phyloP scores from a whole-genome alignment of 768 basidiomycete species.

The Auriculariales sp. region DNA sequence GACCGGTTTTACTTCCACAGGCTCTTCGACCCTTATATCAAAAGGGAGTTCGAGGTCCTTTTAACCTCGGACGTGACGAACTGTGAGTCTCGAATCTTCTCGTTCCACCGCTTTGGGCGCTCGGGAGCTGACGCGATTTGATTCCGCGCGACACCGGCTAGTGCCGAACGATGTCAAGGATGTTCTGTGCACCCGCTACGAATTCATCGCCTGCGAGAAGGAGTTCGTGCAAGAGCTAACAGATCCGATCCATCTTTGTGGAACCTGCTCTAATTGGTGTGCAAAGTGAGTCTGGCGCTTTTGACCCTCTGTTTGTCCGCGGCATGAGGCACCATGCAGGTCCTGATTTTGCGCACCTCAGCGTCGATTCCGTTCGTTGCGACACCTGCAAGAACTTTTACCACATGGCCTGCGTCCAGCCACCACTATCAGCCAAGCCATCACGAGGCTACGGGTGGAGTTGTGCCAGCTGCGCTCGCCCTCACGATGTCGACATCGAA shows the following conservation, averaged over 20 bases:
- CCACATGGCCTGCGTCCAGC: slow-evolving; percentile 90
- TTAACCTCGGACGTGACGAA: slow-evolving; percentile 77
- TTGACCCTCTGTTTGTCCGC: too few relatives aligned
- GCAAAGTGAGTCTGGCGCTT: slow-evolving; percentile 49
- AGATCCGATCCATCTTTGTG: slow-evolving; percentile 72
- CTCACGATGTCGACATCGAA: slow-evolving; percentile 77
- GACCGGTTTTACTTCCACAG: slow-evolving; percentile 95
- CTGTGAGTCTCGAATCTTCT: slow-evolving; percentile 39
- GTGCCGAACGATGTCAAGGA: slow-evolving; percentile 74
- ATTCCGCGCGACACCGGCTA: slow-evolving; percentile 17
- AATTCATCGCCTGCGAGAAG: slow-evolving; percentile 91
- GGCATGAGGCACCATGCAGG: too few relatives aligned
- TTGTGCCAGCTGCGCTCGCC: slow-evolving; percentile 81
- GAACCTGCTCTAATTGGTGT: slow-evolving; percentile 79
- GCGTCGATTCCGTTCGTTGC: slow-evolving; percentile 76
- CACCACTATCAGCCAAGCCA: slow-evolving; percentile 80
- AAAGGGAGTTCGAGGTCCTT: slow-evolving; percentile 95
- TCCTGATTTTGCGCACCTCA: slow-evolving; percentile 15
- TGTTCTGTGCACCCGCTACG: slow-evolving; percentile 67
- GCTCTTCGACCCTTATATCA: slow-evolving; percentile 94
- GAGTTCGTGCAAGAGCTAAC: slow-evolving; percentile 85
- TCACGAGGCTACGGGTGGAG: slow-evolving; percentile 97
- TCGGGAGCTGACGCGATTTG: not conserved
- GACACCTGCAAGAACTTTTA: slow-evolving; percentile 87
- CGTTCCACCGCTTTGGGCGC: slow-evolving; percentile 1